Conservation (phyloP, 768 basidiomycete species). For the Podaxis sp. region DNA sequence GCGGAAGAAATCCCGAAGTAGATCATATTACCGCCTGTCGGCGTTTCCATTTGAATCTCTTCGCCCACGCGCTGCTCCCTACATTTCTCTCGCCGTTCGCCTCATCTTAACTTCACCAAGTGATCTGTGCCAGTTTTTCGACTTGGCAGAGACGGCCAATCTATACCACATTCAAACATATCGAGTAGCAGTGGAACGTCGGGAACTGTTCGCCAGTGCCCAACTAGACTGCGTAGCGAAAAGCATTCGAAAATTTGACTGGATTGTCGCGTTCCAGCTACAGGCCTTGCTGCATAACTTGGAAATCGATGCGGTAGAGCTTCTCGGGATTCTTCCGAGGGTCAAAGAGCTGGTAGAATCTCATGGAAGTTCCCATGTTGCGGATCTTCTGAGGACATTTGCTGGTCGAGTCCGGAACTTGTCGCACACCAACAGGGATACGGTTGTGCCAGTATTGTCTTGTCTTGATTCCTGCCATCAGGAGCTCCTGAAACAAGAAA, state of each 20-base stretch:
- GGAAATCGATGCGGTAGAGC: constrained; percentile 42
- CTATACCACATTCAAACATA: constrained; percentile 29
- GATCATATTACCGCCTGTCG: constrained; percentile 26
- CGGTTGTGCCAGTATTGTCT: constrained; percentile 15
- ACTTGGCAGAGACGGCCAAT: constrained; percentile 33
- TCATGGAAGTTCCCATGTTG: constrained; percentile 30
- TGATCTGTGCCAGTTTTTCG: constrained; percentile 34
- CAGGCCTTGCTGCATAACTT: constrained; percentile 36
- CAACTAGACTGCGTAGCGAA: constrained; percentile 24
- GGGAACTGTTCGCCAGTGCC: constrained; percentile 38
- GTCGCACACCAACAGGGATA: constrained; percentile 18
- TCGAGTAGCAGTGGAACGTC: constrained; percentile 32
- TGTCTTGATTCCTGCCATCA: constrained; percentile 25
- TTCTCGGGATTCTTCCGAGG: constrained; percentile 33
- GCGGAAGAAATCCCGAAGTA: constrained; percentile 8
- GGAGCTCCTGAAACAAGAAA: constrained; percentile 21
- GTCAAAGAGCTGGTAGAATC: constrained; percentile 25
- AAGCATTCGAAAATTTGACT: constrained; percentile 33
- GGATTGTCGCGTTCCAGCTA: constrained; percentile 55
- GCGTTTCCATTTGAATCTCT: constrained; percentile 30
- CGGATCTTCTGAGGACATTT: constrained; percentile 38
- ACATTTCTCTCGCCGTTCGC: constrained; percentile 45
- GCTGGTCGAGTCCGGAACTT: constrained; percentile 19
- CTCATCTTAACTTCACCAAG: constrained; percentile 33
- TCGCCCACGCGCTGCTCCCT: constrained; percentile 44